Conservation (phyloP, 306 rosid species). For the Prunus salicina region DNA sequence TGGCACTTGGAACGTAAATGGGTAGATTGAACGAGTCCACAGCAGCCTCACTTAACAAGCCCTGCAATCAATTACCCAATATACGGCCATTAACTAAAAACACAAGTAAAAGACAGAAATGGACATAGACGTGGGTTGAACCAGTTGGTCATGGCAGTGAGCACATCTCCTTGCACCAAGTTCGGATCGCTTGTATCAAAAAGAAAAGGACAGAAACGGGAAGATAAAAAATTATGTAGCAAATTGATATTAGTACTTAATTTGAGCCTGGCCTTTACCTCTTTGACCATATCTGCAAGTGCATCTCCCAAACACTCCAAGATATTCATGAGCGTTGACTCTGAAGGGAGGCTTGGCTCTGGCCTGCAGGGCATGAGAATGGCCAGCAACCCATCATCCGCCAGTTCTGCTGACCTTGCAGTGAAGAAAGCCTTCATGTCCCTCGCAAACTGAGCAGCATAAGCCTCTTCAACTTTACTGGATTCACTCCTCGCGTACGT, state of each 20-base stretch:
- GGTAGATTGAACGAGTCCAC: slow-evolving; percentile 9
- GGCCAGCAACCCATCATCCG: slow-evolving; percentile 16
- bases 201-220: too few relatives aligned
- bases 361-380: background rate
- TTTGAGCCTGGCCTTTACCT: background rate
- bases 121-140: too few relatives aligned
- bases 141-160: too few relatives aligned
- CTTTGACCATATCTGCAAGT: slow-evolving; percentile 12
- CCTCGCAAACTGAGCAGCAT: background rate
- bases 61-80: background rate
- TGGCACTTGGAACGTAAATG: slow-evolving; percentile 1
- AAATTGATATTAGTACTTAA: too few relatives aligned
- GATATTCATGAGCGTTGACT: background rate
- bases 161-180: too few relatives aligned
- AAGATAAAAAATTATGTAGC: too few relatives aligned
- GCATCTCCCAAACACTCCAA: background rate
- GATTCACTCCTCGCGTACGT: background rate
- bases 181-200: too few relatives aligned
- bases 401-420: slow-evolving; percentile 14
- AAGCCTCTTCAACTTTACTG: slow-evolving; percentile 2
- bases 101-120: too few relatives aligned
- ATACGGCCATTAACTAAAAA: too few relatives aligned
- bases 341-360: background rate
- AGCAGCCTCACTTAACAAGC: slow-evolving; percentile 1
- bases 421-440: slow-evolving; percentile 1